These are phyloP conservation scores for Aspergillus floridensis DNA, from an alignment of 2,329 filamentous ascomycete genomes.

Conservation along the genomic window DNA sequence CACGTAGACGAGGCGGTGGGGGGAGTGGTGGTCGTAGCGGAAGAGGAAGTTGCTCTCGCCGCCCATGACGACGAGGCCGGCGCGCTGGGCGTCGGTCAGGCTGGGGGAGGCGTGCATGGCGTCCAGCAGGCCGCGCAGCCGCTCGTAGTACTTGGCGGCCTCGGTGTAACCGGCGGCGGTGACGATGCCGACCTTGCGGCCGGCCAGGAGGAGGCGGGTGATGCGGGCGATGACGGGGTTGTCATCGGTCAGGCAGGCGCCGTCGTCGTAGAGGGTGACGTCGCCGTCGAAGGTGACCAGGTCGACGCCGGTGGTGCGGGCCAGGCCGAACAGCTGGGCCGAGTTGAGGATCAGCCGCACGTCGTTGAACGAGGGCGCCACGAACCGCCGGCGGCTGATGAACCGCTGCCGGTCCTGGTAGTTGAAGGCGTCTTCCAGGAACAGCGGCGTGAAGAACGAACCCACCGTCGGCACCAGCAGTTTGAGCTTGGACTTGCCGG, in stretches of 20 bases:
- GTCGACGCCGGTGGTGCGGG: constrained; percentile 68
- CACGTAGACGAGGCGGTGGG: constrained; percentile 66
- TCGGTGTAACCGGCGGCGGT: constrained; percentile 95
- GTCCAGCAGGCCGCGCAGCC: constrained; percentile 82
- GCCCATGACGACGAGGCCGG: constrained; percentile 85
- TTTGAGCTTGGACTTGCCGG: constrained; percentile 82
- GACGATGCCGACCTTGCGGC: constrained; percentile 88
- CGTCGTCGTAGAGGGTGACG: constrained; percentile 92
- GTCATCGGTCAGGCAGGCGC: constrained; percentile 69
- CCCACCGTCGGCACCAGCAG: constrained; percentile 87
- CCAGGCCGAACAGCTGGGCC: constrained; percentile 89
- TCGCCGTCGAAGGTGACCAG: constrained; percentile 97
- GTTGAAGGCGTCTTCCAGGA: constrained; percentile 84
- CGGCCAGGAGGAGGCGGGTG: constrained; percentile 68
- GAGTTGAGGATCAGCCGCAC: constrained; percentile 90
- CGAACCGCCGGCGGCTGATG: constrained; percentile 88
- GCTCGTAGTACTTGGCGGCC: constrained; percentile 78
- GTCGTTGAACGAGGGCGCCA: constrained; percentile 96
- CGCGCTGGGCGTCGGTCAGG: constrained; percentile 65
- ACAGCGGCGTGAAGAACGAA: constrained; percentile 87
- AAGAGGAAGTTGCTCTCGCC: constrained; percentile 97
- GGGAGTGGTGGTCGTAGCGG: constrained; percentile 64
- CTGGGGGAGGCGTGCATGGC: constrained; percentile 63
- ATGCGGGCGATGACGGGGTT: constrained; percentile 74
- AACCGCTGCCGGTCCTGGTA: constrained; percentile 82